Base-by-base conservation (phyloP, 108 stramenopile species). In the Skeletonema tropicum region DNA sequence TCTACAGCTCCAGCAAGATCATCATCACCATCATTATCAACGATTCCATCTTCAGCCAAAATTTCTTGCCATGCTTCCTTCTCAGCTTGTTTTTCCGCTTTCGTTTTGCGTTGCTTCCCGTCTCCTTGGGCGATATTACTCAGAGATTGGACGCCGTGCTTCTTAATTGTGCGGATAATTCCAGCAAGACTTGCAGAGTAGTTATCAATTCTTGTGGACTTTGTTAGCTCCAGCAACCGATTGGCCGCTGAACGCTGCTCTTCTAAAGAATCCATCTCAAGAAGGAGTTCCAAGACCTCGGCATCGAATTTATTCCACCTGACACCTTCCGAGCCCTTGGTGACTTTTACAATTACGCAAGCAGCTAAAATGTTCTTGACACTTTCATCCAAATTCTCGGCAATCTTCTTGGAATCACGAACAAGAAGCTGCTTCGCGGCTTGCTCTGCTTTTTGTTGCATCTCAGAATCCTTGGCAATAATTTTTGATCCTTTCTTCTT, bases 231-330 rank as follows among this genome's bases (percentile, higher is more conserved):
- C 57, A 90, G 60, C 23, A 96, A 71, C 48, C 92, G 82, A 41
- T 80, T 85, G 7, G 89, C 88, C 9, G 88, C 92, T 25, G 89
- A 86, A 19, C 83, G 30, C 64, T 89, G 85, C 58, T 82, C 80
- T 41, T 89, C 88, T 45, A 76, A 60, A 25, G 64, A 35, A 14
- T 87, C 85, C 58, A 94, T 83, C 7, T 79, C 65, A 25, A 79
- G 31, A 9, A 96, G 70, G 46, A 90, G 89, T 58, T 94, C 92
- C 62, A 96, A 73, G 26, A 85, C 87, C 62, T 94, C 89, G 8
- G 89, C 93, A 63, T 96, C 96, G 52, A 96, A 86, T 64, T 95
- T 92, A 57, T 89, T 85, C 94, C 94, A 95, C n/a, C 88, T 82
- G 23, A 90, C 77, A 19, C 73, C 76, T 67, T 85, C 89, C 10